These are phyloP conservation scores for Cercospora citrullina DNA, from an alignment of 2,329 filamentous ascomycete species.

Conservation along the genomic window DNA sequence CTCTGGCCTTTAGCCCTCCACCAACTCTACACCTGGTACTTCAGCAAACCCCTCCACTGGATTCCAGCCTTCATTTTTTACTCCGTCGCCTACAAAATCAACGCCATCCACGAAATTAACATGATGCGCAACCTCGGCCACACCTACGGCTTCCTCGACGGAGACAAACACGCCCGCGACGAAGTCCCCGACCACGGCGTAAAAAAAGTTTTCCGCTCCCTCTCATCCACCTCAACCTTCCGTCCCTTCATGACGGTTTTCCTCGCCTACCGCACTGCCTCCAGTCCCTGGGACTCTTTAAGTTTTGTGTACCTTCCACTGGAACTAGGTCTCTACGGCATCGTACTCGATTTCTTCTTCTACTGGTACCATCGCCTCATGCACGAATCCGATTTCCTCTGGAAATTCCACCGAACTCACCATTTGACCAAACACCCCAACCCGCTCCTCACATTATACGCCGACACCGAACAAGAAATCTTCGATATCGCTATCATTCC, in stretches of 20 bases:
- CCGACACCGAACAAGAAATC: slow-evolving; percentile 47
- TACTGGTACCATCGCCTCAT: slow-evolving; percentile 46
- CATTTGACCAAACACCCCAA: slow-evolving; percentile 51
- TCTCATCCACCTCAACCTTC: slow-evolving; percentile 23
- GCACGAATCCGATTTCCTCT: slow-evolving; percentile 45
- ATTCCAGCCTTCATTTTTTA: slow-evolving; percentile 43
- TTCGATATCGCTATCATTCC: slow-evolving; percentile 48
- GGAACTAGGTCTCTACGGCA: slow-evolving; percentile 46
- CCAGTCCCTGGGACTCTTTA: not conserved
- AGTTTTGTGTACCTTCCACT: slow-evolving; percentile 39
- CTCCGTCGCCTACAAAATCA: slow-evolving; percentile 43
- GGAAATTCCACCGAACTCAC: slow-evolving; percentile 50
- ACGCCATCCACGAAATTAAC: slow-evolving; percentile 45
- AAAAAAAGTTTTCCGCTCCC: slow-evolving; percentile 25
- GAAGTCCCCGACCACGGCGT: slow-evolving; percentile 43
- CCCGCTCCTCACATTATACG: slow-evolving; percentile 46
- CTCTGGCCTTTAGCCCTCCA: slow-evolving; percentile 43
- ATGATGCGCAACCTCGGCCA: slow-evolving; percentile 44
- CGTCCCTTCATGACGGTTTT: slow-evolving; percentile 26
- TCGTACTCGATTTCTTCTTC: slow-evolving; percentile 51
- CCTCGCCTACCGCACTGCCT: slow-evolving; percentile 23
- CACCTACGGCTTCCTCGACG: slow-evolving; percentile 46
- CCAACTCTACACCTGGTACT: slow-evolving; percentile 39
- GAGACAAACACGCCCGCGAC: slow-evolving; percentile 48
- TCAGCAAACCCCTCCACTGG: slow-evolving; percentile 36